Evolutionary conservation across 75 land plant species (phyloP).

Genomic region (Sequoiadendron giganteum): DNA sequence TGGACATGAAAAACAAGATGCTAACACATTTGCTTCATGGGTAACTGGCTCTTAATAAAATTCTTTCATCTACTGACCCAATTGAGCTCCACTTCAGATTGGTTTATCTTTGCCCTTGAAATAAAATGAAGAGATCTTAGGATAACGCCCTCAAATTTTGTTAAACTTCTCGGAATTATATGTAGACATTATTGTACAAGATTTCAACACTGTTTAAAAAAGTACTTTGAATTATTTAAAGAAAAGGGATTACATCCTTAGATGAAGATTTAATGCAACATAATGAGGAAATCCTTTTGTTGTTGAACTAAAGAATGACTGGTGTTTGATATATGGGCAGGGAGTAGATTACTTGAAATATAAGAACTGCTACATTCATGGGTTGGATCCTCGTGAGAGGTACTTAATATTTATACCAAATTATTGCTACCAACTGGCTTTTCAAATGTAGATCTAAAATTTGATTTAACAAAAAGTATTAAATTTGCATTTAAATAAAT

Average conservation of each 20-base stretch:
- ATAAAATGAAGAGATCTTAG: background rate
- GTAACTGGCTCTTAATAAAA: constrained; percentile 17
- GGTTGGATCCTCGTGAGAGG: constrained; percentile 22
- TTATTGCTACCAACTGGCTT: background rate
- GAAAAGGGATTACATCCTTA: background rate
- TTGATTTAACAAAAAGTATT: background rate
- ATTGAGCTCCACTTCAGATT: background rate
- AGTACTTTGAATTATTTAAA: no score
- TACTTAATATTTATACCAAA: background rate
- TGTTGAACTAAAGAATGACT: background rate
- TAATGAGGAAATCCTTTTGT: background rate
- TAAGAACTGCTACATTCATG: constrained; percentile 62
- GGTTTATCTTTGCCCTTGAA: background rate
- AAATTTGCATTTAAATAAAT: background rate
- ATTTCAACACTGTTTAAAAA: no score
- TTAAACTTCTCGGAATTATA: no score
- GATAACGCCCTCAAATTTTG: no score
- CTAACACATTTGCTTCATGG: constrained; percentile 84
- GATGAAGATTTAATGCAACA: background rate
- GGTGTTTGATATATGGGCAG: constrained; percentile 21
- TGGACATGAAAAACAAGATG: constrained; percentile 76
- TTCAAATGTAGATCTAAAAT: background rate
- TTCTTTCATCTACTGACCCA: background rate
- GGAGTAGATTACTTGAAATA: constrained; percentile 89
- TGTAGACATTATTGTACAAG: no score